Evolutionary conservation across 1,284 basidiomycete species (phyloP), one percentile per base, ranked within the genome.

Genomic region (Pterulicium gracile): DNA sequence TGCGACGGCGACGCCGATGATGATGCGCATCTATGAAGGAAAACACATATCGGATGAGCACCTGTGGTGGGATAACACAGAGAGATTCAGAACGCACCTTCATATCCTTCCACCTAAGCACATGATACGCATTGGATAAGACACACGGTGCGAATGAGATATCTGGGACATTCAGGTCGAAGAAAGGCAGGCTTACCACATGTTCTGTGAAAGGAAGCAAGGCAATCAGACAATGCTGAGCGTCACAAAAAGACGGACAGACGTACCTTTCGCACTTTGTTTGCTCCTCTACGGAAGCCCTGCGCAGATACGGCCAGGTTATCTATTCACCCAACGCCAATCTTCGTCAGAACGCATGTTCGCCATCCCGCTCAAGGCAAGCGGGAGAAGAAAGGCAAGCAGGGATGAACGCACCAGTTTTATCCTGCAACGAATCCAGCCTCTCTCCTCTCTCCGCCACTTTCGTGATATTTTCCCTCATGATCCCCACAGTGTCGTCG

Each of bases 251-350:
- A 32, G 48, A 50, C 13, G 19, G 43, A 48, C 4, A 42, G 10
- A 80, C 93, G 72, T 61, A 94, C 91, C 78, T 98, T 98, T 64
- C 95, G 83, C 43, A 99, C 96, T 52, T 91, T 79, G 71, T 96
- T 97, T 46, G 96, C 96, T 53, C 95, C 94, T 55, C 91, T 79
- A 52, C 93, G 82, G 81, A 99, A 99, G 22, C 93, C 93, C 70
- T 98, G 96, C 10, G 95, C 96, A n/a, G 93, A 97, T 32, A 97
- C 90, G 22, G 95, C 94, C 49, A 99, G 79, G 61, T 88, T 97
- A 67, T 98, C 95, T 95, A 56, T 23, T n/a, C n/a, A n/a, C n/a
- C n/a, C 39, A 24, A 21, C 50, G 40, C 47, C 45, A 45, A 49
- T 44, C 51, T 47, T 17, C 21, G 49, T 39, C 27, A 45, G 34